phyloP scores from a whole-genome alignment of 2,329 filamentous ascomycete species.

The Pyricularia sp. region DNA sequence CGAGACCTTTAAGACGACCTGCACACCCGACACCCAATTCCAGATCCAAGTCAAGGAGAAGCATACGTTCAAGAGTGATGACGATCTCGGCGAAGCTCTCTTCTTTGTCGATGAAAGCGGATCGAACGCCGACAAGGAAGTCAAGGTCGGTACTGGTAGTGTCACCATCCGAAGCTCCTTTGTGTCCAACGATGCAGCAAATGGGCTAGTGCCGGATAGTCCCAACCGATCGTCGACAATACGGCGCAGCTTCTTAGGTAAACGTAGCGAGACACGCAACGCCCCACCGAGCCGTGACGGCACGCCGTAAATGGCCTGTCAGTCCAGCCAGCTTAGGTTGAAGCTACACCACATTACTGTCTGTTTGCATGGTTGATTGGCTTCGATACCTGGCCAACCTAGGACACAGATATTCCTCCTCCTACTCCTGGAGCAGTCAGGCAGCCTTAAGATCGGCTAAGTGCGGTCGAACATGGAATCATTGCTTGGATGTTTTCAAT shows the following conservation, averaged over 20 bases:
- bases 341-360: background rate
- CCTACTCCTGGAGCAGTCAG: too few species aligned
- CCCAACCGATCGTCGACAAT: conserved; percentile 13
- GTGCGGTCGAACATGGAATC: background rate
- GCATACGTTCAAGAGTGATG: conserved; percentile 73
- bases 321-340: background rate
- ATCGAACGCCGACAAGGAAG: conserved; percentile 57
- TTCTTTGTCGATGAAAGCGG: conserved; percentile 85
- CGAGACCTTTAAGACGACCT: conserved; percentile 69
- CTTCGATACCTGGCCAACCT: too few species aligned
- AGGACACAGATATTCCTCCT: too few species aligned
- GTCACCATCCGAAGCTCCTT: conserved; percentile 72
- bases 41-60: conserved; percentile 80
- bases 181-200: conserved; percentile 35
- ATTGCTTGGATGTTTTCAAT: background rate
- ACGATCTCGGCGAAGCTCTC: conserved; percentile 73
- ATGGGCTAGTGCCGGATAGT: conserved; percentile 30
- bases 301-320: conserved; percentile 17
- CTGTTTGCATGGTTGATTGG: too few species aligned
- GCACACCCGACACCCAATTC: conserved; percentile 77
- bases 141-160: conserved; percentile 63
- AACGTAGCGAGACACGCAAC: conserved; percentile 30
- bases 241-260: conserved; percentile 46
- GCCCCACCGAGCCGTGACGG: conserved; percentile 32
- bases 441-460: background rate